Base-by-base conservation (phyloP, 2,329 filamentous ascomycete species). In the Rhinocladiella mackenziei region DNA sequence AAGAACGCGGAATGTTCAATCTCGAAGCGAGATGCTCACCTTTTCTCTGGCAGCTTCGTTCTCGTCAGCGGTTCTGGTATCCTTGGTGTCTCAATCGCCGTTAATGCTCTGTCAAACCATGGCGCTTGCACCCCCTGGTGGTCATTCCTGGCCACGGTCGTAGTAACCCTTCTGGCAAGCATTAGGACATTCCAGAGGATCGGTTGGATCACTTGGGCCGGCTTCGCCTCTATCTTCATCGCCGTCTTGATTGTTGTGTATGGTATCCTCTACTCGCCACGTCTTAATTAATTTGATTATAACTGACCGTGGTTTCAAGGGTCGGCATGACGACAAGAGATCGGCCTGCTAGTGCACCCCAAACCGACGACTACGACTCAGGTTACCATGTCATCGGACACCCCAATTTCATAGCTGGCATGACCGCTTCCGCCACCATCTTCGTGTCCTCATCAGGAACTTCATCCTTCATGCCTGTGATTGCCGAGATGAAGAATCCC, bases 191-290 rank as follows among this genome's bases (percentile, higher is more conserved):
- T 37, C 23, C 35, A 38, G 15, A 36, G 29, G 18, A 9, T 49
- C 43, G 76, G 74, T 2, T 81, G 76, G 75, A 61, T 83, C 32
- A 79, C 76, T 0, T 83, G 75, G 72, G 72, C 69, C 8, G 80
- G 79, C 0, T 81, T 83, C 55, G 44, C 71, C 4, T 77, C 39
- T 5, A 36, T 48, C 23, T 43, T 48, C 29, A 30, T 31, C 15
- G 44, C 44, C 18, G 44, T 47, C 15, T 37, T 47, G 30, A 45
- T 45, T 20, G 33, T 47, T 20, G 38, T 38, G 14, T 26, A 26
- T 7, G 23, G 23, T 26, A 7, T 26, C 23, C 7, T 26, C 11
- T 7, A 26, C 7, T 7, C 11, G 11, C 7, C 11, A 26, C 23
- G 11, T 7, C 11, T 7, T 26, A 26, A 11, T 26, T 7, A 26